Evolutionary conservation across 768 basidiomycete genomes (phyloP).

Genomic region (Lactarius sp.): DNA sequence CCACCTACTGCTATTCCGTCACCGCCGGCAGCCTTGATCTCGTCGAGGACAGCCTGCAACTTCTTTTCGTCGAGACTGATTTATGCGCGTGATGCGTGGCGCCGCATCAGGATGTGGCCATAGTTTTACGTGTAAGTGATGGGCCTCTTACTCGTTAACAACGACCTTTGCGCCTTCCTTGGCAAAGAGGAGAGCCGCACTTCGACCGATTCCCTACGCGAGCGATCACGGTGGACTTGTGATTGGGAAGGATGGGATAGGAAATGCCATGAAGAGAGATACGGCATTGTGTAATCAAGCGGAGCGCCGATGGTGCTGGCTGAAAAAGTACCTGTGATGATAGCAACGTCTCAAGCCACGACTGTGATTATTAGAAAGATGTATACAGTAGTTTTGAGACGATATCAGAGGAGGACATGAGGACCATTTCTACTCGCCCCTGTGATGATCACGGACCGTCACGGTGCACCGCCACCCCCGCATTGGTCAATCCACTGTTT

Average conservation of each 20-base stretch:
- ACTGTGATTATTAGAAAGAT: slow-evolving; percentile 48
- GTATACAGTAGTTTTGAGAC: slow-evolving; percentile 59
- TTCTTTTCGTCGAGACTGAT: slow-evolving; percentile 67
- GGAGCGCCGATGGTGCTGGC: slow-evolving; percentile 14
- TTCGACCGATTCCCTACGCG: slow-evolving; percentile 69
- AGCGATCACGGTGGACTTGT: background rate
- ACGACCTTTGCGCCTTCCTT: slow-evolving; percentile 86
- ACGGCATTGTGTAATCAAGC: background rate
- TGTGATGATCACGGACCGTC: background rate
- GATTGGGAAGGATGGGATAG: slow-evolving; percentile 19
- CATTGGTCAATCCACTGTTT: background rate
- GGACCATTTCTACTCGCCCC: too few relatives aligned
- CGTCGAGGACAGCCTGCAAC: slow-evolving; percentile 58
- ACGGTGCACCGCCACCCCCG: slow-evolving; percentile 18
- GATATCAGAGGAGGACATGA: slow-evolving; percentile 31
- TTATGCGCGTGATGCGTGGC: slow-evolving; percentile 8
- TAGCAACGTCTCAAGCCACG: slow-evolving; percentile 76
- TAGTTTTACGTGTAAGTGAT: slow-evolving; percentile 10
- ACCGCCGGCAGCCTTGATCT: slow-evolving; percentile 70
- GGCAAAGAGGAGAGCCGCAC: slow-evolving; percentile 70
- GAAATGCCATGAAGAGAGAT: slow-evolving; percentile 2
- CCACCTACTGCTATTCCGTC: slow-evolving; percentile 71
- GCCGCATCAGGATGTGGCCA: slow-evolving; percentile 1
- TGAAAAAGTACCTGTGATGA: slow-evolving; percentile 65
- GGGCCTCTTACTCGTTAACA: slow-evolving; percentile 64